A percentile compares a stretch with the other conserved stretches of the same genome.
Evolutionary conservation across 441 rosid genomes (phyloP).

Genomic region (Erysimum cheiri): DNA sequence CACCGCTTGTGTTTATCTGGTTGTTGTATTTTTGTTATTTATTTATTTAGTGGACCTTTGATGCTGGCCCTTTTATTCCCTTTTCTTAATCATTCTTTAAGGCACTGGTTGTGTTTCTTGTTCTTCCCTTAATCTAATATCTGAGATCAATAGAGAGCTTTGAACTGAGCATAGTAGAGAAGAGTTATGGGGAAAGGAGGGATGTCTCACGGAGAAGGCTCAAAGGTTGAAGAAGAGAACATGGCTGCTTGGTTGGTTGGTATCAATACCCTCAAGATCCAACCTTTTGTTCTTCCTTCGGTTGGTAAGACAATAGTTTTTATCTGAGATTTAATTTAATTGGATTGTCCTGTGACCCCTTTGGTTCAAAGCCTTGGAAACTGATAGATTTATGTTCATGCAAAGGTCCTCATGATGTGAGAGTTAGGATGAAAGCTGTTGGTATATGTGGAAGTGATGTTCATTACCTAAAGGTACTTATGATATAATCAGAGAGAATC

Average conservation of each 20-base stretch:
- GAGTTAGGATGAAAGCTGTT: conserved; percentile 91
- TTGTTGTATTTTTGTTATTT: conserved; percentile 25
- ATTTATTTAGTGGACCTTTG: conserved; percentile 27
- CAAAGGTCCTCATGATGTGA: conserved; percentile 83
- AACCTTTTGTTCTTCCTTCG: conserved; percentile 79
- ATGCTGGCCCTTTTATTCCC: conserved; percentile 30
- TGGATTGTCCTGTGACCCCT: conserved; percentile 16
- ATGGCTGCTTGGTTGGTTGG: conserved; percentile 95
- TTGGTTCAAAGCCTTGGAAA: conserved; percentile 17
- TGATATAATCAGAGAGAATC: neutral
- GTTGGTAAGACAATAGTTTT: conserved; percentile 56
- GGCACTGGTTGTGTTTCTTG: neutral
- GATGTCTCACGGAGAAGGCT: conserved; percentile 59
- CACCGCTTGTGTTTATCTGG: conserved; percentile 35
- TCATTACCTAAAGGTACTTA: conserved; percentile 81
- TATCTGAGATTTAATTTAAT: neutral
- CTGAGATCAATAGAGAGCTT: conserved; percentile 27
- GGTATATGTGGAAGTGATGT: conserved; percentile 98
- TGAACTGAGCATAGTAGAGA: conserved; percentile 20
- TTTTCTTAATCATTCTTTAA: conserved; percentile 18
- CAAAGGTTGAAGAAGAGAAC: conserved; percentile 62
- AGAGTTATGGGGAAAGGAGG: conserved; percentile 71
- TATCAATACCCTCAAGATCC: conserved; percentile 86
- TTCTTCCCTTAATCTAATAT: conserved; percentile 18
- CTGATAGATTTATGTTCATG: conserved; percentile 15